These are phyloP conservation scores for Taphrina flavorubra DNA, from an alignment of 1,139 yeast species.

Conservation along the genomic window DNA sequence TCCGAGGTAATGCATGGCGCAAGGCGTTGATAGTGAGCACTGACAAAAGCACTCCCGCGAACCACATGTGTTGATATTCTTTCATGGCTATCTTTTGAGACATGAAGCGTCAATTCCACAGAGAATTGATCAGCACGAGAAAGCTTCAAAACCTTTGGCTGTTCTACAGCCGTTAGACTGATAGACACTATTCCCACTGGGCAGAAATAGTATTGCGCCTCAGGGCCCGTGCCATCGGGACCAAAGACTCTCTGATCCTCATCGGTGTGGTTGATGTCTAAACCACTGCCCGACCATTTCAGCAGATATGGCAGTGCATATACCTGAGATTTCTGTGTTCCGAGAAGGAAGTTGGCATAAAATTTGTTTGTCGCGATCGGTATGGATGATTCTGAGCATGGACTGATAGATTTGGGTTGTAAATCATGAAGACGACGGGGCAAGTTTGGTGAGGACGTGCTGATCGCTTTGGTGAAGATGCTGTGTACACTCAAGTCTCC, in stretches of 20 bases:
- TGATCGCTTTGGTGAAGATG: background rate
- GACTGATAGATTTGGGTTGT: conserved; percentile 20
- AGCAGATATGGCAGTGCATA: conserved; percentile 69
- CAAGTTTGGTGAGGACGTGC: background rate
- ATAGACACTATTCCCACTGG: conserved; percentile 63
- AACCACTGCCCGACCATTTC: conserved; percentile 55
- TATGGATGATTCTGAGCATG: conserved; percentile 4
- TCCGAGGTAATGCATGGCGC: conserved; percentile 61
- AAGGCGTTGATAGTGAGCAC: conserved; percentile 65
- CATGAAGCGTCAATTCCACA: conserved; percentile 59
- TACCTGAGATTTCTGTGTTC: conserved; percentile 58
- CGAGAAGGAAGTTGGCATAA: conserved; percentile 67
- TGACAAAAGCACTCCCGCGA: conserved; percentile 79
- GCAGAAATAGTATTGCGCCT: conserved; percentile 59
- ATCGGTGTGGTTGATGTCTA: conserved; percentile 27
- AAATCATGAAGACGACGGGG: conserved; percentile 5
- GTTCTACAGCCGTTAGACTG: conserved; percentile 62
- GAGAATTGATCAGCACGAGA: conserved; percentile 63
- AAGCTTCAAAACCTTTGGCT: conserved; percentile 54
- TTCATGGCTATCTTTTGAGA: conserved; percentile 45
- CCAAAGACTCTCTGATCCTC: conserved; percentile 25
- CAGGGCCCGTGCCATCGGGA: conserved; percentile 14
- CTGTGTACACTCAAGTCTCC: background rate
- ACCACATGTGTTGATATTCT: conserved; percentile 55
- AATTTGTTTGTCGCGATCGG: conserved; percentile 70